Evolutionary conservation across 768 basidiomycete species (phyloP), one percentile per base, ranked within the genome.

Genomic region (Agaricus subrufescens): DNA sequence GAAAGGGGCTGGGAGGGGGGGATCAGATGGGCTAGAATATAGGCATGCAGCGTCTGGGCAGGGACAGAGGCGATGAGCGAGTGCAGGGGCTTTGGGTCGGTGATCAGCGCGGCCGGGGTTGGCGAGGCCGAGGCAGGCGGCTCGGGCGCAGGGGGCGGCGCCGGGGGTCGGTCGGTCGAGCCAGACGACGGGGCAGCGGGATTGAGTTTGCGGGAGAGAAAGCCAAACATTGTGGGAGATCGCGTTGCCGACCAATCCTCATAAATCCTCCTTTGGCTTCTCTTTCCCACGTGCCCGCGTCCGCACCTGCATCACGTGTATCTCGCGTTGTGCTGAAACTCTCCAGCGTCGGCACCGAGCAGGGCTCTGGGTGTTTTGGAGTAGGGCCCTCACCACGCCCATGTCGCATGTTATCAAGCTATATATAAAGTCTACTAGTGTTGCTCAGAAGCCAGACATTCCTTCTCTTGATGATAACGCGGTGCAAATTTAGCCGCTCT

Each of bases 21-120:
- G 37, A 57, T 46, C 50, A 89, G 72, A 58, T 77, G 80, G 2
- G 80, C 57, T 34, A 89, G 73, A 31, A 79, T 76, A 69, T 87
- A 89, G 1, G 77, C 57, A 63, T 88, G 85, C 0, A 90, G 73
- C 0, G 77, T 83, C 67, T 87, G 85, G 6, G 87, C 73, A 10
- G 88, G 88, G 40, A 89, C 77, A 11, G 81, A 75, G 30, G 73
- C 65, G 63, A 90, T 73, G 58, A 86, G 76, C 5, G 78, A 63
- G 45, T 76, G 70, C 1, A 90, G 71, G 11, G 72, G 62, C 29
- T 70, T 63, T 3, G 80, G 65, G 60, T 83, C 75, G 27, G 66
- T 66, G 11, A 68, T 61, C 14, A 60, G 55, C 19, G 39, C 68
- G 69, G 46, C 66, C 54, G 72, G 65, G 15, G 66, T 65, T 4